Base-by-base conservation (phyloP, 805 yeast species). In the Zygotorulaspora florentina region DNA sequence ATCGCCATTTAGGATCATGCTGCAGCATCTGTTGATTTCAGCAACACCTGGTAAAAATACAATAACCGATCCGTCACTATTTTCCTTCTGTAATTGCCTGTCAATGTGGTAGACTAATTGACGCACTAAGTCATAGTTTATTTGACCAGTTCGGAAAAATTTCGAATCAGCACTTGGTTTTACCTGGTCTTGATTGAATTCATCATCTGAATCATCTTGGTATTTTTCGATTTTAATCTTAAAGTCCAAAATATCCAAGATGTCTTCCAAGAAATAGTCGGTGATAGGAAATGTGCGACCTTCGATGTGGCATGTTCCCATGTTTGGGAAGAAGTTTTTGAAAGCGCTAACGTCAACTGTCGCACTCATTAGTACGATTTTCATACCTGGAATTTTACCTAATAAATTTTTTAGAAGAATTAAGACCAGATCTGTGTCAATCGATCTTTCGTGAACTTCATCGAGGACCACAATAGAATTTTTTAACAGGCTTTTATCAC, bases 361-460 rank as follows among this genome's bases (percentile, higher is more conserved):
- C 3, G 98, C 98, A 60, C 96, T 85, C 97, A 93, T 91, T 41
- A 93, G 71, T 8, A 91, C 74, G 27, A 91, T 72, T 56, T 80
- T 85, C 47, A 90, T 61, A 0, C 79, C 74, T 40, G 71, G 73
- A 36, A 62, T 57, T 38, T 62, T 69, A 9, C 66, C 58, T 52
- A 82, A 56, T 3, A 88, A 67, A 31, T 74, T 75, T 56, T 87
- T 89, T 50, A 91, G 69, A 39, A 91, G 75, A 42, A 89, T 87
- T 42, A 91, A 70, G 31, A 91, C 70, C 46, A 90, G 81, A 64
- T 91, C 98, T 49, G 90, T 81, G 57, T 91, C 98, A 45, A 90
- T 79, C 0, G 96, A 88, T 54, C 98, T 70, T 66, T 91, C 98
- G 63, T 91, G 98, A n/a, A 91, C 98, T 67, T 91, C 98, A 72